phyloP scores from a whole-genome alignment of 768 basidiomycete species.

The Amanita pallidorosea region DNA sequence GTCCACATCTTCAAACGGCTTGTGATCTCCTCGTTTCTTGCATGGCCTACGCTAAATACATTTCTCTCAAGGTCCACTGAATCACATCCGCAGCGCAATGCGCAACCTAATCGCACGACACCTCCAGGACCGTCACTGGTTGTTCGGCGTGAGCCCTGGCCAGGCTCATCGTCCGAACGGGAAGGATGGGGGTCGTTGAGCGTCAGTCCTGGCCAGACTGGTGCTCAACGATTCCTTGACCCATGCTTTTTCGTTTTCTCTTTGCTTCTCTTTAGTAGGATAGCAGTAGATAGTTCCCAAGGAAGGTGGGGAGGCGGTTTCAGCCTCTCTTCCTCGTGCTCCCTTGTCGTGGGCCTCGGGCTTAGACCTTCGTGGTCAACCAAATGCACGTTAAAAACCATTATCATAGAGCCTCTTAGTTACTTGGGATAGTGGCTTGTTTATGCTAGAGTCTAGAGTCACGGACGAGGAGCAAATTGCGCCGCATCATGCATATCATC shows the following conservation, averaged over 20 bases:
- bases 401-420: no score
- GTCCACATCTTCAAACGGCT: no score
- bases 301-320: background rate
- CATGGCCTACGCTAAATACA: no score
- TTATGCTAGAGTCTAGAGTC: no score
- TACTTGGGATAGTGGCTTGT: no score
- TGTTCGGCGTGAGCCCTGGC: background rate
- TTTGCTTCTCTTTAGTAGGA: background rate
- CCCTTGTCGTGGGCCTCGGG: background rate
- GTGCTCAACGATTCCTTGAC: background rate
- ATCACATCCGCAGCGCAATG: no score
- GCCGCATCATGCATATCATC: constrained; percentile 21
- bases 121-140: no score
- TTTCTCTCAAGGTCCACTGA: no score
- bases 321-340: background rate
- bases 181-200: background rate
- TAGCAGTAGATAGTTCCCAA: background rate
- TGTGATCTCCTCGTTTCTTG: no score
- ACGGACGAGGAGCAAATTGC: no score
- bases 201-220: background rate
- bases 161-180: background rate
- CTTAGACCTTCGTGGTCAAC: background rate
- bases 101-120: no score
- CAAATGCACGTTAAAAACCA: no score
- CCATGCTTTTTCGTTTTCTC: background rate